These are phyloP conservation scores for Trichosporon inkin DNA, from an alignment of 1,284 basidiomycete genomes.

Conservation along the genomic window DNA sequence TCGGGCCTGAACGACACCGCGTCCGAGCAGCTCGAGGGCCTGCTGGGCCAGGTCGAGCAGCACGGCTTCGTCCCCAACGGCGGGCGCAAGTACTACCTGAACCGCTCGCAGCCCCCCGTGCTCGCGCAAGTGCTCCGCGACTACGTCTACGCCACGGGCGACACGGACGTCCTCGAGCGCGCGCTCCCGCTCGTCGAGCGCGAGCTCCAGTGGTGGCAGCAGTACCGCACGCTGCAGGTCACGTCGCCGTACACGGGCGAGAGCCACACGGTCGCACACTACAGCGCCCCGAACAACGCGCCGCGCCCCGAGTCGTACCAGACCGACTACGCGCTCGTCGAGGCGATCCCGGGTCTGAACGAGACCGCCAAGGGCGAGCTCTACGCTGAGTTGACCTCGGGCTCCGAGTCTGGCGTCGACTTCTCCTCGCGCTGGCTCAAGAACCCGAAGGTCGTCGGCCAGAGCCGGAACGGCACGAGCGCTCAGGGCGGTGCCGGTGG, in stretches of 20 bases:
- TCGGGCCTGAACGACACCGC: constrained; percentile 70
- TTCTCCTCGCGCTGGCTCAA: constrained; percentile 51
- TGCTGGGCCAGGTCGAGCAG: constrained; percentile 80
- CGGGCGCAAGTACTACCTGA: constrained; percentile 61
- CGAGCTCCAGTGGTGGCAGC: constrained; percentile 77
- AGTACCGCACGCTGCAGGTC: constrained; percentile 68
- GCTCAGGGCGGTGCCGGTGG: no score
- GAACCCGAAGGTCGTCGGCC: neutral
- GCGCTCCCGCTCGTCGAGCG: constrained; percentile 61
- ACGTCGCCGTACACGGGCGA: constrained; percentile 67
- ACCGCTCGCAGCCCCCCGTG: constrained; percentile 84
- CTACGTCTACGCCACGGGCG: constrained; percentile 61
- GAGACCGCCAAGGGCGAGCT: constrained; percentile 61
- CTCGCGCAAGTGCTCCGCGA: constrained; percentile 71
- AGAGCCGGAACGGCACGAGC: neutral
- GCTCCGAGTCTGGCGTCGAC: constrained; percentile 68
- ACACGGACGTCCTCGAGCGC: constrained; percentile 60
- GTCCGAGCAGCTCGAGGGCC: constrained; percentile 75
- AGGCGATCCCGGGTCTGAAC: constrained; percentile 62
- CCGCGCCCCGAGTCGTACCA: constrained; percentile 72
- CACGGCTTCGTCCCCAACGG: constrained; percentile 89
- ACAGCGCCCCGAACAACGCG: constrained; percentile 70
- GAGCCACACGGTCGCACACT: constrained; percentile 64
- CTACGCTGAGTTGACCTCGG: constrained; percentile 79
- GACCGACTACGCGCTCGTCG: constrained; percentile 70